These are phyloP conservation scores for Fonsecaea pedrosoi DNA, from an alignment of 2,329 filamentous ascomycete species.

Conservation along the genomic window DNA sequence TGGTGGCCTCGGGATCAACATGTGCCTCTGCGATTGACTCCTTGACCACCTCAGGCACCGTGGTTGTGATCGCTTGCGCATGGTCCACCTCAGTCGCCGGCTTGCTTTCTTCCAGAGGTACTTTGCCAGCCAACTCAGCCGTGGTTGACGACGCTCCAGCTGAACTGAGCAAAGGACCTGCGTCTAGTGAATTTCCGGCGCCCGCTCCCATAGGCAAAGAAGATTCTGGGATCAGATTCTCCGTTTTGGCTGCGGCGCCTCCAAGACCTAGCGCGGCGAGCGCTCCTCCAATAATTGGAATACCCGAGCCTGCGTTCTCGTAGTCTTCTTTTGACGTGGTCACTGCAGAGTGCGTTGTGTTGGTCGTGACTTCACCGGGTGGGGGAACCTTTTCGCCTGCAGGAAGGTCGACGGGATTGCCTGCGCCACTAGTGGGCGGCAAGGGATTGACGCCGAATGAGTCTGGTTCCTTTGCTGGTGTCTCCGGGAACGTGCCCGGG, in stretches of 20 bases:
- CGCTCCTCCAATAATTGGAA: conserved; percentile 52
- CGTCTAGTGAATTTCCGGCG: conserved; percentile 55
- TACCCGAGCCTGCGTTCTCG: conserved; percentile 68
- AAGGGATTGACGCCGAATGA: conserved; percentile 60
- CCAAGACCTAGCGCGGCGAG: conserved; percentile 52
- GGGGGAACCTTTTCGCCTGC: conserved; percentile 80
- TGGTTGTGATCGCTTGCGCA: conserved; percentile 62
- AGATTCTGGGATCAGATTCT: conserved; percentile 79
- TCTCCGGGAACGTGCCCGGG: conserved; percentile 76
- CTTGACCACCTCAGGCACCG: conserved; percentile 54
- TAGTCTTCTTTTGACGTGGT: conserved; percentile 83
- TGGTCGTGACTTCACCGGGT: conserved; percentile 65
- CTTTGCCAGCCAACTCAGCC: conserved; percentile 52
- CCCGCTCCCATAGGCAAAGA: conserved; percentile 71
- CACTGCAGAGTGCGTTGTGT: conserved; percentile 71
- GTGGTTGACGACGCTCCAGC: conserved; percentile 57
- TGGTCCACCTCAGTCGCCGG: conserved; percentile 57
- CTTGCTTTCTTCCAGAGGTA: conserved; percentile 56
- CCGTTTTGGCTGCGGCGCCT: conserved; percentile 63
- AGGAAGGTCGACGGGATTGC: conserved; percentile 80
- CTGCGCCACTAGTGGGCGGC: conserved; percentile 62
- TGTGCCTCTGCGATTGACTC: conserved; percentile 59
- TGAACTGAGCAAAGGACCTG: conserved; percentile 60
- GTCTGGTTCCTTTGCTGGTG: conserved; percentile 55
- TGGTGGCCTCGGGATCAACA: conserved; percentile 72